A percentile compares a stretch with the other conserved stretches of the same genome.
These are phyloP conservation scores for Citrus mangshanensis DNA, from an alignment of 345 rosid genomes.

Conservation along the genomic window DNA sequence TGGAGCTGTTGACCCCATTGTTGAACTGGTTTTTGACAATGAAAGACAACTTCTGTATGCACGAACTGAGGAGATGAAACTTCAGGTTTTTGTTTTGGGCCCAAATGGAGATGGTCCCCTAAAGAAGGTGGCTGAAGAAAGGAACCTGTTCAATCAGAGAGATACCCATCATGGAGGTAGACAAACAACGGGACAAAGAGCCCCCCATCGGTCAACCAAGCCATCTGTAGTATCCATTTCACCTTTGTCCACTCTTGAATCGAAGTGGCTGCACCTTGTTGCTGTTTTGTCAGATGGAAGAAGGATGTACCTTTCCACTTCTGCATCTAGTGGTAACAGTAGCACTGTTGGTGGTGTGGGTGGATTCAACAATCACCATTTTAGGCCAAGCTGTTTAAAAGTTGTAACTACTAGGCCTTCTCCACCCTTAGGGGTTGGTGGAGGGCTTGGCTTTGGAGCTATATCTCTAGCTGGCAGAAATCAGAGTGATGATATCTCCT, in stretches of 20 bases:
- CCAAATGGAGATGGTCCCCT: conserved; percentile 75
- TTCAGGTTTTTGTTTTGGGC: conserved; percentile 78
- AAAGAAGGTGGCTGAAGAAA: conserved; percentile 94
- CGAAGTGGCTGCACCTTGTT: conserved; percentile 93
- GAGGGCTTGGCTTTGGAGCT: conserved; percentile 86
- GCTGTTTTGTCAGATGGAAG: conserved; percentile 94
- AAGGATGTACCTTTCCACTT: conserved; percentile 92
- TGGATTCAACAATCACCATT: conserved; percentile 53
- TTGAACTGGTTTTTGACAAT: conserved; percentile 90
- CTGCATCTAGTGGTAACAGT: conserved; percentile 59
- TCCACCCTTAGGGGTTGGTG: conserved; percentile 87
- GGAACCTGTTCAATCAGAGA: conserved; percentile 75
- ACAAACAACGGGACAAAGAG: conserved; percentile 57
- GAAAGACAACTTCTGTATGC: conserved; percentile 93
- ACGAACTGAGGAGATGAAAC: conserved; percentile 91
- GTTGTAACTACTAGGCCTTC: conserved; percentile 90
- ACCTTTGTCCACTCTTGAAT: conserved; percentile 81
- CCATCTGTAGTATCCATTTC: conserved; percentile 84
- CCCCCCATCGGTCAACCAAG: conserved; percentile 52
- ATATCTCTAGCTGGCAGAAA: conserved; percentile 72
- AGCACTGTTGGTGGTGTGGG: conserved; percentile 59
- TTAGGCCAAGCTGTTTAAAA: conserved; percentile 81
- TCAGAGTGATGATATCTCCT: conserved; percentile 74
- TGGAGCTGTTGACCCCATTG: conserved; percentile 87
- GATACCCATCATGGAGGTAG: conserved; percentile 71